phyloP scores from a whole-genome alignment of 352 stramenopile species.

The Globisporangium megalacanthum region DNA sequence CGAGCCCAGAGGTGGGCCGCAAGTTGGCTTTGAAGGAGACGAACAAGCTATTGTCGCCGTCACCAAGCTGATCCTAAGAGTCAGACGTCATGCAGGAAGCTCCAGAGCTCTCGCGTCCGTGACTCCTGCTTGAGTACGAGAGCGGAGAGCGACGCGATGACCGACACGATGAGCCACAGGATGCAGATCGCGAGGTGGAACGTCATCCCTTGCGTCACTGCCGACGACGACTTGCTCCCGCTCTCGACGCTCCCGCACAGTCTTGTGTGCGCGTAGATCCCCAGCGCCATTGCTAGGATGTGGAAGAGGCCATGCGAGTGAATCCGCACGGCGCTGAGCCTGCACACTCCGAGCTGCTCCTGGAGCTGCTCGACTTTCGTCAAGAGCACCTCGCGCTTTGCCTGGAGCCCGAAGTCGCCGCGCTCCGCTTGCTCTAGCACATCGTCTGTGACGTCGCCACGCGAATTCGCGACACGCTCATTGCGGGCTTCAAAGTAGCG shows the following conservation, averaged over 20 bases:
- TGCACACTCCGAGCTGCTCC: constrained; percentile 45
- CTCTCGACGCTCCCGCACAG: constrained; percentile 12
- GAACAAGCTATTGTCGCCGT: background rate
- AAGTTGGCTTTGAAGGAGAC: too few species aligned
- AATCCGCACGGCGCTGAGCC: constrained; percentile 47
- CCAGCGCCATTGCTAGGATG: constrained; percentile 27
- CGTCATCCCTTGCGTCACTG: constrained; percentile 22
- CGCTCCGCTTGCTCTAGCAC: constrained; percentile 52
- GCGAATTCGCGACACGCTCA: constrained; percentile 26
- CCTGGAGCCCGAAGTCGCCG: constrained; percentile 63
- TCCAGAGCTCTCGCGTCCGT: constrained; percentile 9
- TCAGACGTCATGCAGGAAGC: constrained; percentile 8
- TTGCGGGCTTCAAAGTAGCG: constrained; percentile 32
- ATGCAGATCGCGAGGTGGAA: constrained; percentile 45
- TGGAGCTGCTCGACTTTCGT: constrained; percentile 55
- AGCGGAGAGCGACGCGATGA: constrained; percentile 28
- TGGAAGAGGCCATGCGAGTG: constrained; percentile 40
- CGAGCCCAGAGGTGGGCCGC: too few species aligned
- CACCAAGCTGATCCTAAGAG: too few species aligned
- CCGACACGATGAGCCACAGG: constrained; percentile 35
- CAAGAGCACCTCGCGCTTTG: constrained; percentile 47
- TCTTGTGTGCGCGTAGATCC: constrained; percentile 31
- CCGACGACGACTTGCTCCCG: constrained; percentile 4
- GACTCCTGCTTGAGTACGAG: constrained; percentile 37
- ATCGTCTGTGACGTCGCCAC: constrained; percentile 37